Base-by-base conservation (phyloP, 495 filamentous ascomycete species). In the Aspergillus funiculosus region DNA sequence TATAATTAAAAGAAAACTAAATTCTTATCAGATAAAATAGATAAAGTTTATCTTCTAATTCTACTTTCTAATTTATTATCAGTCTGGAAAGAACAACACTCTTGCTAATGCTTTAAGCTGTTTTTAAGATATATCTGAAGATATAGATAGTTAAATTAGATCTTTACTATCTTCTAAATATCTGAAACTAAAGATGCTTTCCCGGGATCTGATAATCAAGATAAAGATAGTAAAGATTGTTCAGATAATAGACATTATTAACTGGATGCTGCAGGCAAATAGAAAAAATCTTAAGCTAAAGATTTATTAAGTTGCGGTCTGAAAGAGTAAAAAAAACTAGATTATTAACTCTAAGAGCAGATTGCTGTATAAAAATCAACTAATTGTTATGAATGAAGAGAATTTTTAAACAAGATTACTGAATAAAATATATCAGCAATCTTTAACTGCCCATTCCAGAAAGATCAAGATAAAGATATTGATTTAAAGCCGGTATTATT, bases 1-100 rank as follows among this genome's bases (percentile, higher is more conserved):
- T 27, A 61, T 58, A 37, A 48, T 46, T 0, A 52, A 14, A 3
- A 49, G 51, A 18, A 43, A 46, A 19, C 26, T 58, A 10, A 52
- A 46, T n/a, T 22, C 21, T 3, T 30, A 30, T 2, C 46, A 60
- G 29, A 40, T 32, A 4, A 4, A 38, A 3, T 40, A 14, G 22
- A 13, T 14, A 0, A 3, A 14, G 6, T 40, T 28, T 8, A 17
- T 40, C 22, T n/a, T 17, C 14, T 1, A 32, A n/a, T 50, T 50
- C 37, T 35, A 54, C 21, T 54, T 50, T 14, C 8, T 39, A 14
- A 40, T 54, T n/a, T 14, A 26, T 10, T 46, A 54, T 34, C 17
- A 27, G 6, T 40, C 40, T 2, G 46, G 46, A 19, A 50, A 35
- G 27, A 6, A 27, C 4, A 27, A 27, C 15, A 27, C 20, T 8